Evolutionary conservation across 2,329 filamentous ascomycete genomes (phyloP), one percentile per base, ranked within the genome.

Genomic region (Stylonectria norvegica): DNA sequence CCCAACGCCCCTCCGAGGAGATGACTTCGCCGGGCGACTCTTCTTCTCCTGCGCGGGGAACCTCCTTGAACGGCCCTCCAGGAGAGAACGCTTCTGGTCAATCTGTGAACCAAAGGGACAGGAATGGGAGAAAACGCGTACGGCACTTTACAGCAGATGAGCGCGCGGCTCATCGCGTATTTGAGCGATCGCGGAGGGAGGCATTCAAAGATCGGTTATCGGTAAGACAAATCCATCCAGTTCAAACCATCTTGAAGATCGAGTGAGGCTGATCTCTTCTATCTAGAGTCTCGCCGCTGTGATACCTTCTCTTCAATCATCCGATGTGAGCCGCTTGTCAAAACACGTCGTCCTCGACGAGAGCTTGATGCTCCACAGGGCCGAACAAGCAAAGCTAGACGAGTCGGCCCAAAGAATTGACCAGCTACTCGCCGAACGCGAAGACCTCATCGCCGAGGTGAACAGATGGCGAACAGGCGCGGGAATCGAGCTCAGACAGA

Each of bases 151-250:
- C 66, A 2, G 59, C 63, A 5, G 56, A 68, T 35, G 66, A 70
- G 36, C 64, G 66, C 8, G 65, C 65, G 4, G 60, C 61, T 5
- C 67, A 69, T 43, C 59, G 65, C 1, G 56, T 64, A 5, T 68
- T 69, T 45, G 66, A 69, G 38, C 63, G 62, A 46, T 63, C 59
- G 3, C 62, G 67, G 11, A 58, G 66, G n/a, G 66, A 69, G 44
- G 61, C 65, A 1, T 70, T 69, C 50, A 65, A 65, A 36, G 61
- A 65, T 29, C 54, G 61, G 3, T 41, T 70, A 14, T 61, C 53
- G 29, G 67, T 66, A 20, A 45, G 61, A 56, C 14, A 20, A 20
- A 5, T 23, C 10, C 32, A 20, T n/a, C 22, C 22, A 8, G 7
- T 12, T 6, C 9, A 14, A 30, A 30, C 6, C 27, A 8, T 9